phyloP scores from a whole-genome alignment of 148 eudicot species.

The Dysphania ambrosioides region DNA sequence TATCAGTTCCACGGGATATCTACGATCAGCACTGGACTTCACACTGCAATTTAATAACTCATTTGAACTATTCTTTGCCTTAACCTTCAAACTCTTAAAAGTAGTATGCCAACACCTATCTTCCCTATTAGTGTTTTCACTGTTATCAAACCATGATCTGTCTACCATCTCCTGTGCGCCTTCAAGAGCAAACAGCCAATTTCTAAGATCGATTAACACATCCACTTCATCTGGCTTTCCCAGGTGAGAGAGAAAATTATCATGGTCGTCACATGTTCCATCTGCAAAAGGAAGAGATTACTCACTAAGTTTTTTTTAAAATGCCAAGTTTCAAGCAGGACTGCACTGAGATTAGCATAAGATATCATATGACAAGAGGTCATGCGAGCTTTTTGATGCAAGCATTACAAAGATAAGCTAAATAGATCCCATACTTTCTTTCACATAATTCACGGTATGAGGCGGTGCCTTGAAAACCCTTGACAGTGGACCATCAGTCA shows the following conservation, averaged over 20 bases:
- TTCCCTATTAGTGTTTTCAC: slow-evolving; percentile 52
- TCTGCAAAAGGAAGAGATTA: slow-evolving; percentile 34
- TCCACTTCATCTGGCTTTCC: slow-evolving; percentile 91
- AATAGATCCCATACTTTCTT: slow-evolving; percentile 37
- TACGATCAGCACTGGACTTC: slow-evolving; percentile 34
- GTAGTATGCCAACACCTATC: slow-evolving; percentile 90
- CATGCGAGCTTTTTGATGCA: background rate
- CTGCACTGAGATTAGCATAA: background rate
- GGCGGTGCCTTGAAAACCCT: slow-evolving; percentile 75
- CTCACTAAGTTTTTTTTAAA: background rate
- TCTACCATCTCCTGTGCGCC: slow-evolving; percentile 63
- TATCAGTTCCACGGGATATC: slow-evolving; percentile 71
- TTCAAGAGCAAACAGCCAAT: slow-evolving; percentile 96
- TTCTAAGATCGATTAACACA: slow-evolving; percentile 62
- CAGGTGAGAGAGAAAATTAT: slow-evolving; percentile 49
- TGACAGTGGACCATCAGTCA: slow-evolving; percentile 75
- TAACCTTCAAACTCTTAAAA: slow-evolving; percentile 55
- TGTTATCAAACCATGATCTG: slow-evolving; percentile 31
- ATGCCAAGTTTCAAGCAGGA: background rate
- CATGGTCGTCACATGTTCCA: slow-evolving; percentile 45
- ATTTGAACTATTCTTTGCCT: slow-evolving; percentile 65
- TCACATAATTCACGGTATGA: slow-evolving; percentile 35
- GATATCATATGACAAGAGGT: background rate
- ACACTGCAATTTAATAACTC: slow-evolving; percentile 29
- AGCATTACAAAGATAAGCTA: slow-evolving; percentile 6